Percentiles rank a stretch among this genome's conserved stretches.
Conservation (phyloP, 495 filamentous ascomycete genomes). For the Trichoderma asperelloides region DNA sequence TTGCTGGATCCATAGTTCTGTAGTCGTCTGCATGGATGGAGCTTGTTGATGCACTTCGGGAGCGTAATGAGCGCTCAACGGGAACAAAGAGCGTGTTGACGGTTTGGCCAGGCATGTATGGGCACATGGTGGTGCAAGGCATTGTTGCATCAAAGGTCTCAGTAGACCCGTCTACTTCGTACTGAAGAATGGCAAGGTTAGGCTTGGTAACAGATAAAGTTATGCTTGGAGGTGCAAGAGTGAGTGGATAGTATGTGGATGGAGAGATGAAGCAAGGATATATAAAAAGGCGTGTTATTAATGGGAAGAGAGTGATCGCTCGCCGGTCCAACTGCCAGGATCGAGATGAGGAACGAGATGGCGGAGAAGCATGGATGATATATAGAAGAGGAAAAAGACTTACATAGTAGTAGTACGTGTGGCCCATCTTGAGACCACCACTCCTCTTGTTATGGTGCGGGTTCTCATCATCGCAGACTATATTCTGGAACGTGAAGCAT, state of each 20-base stretch:
- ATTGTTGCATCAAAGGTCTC: slow-evolving; percentile 64
- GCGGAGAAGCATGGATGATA: slow-evolving; percentile 11
- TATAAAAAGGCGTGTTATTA: neutral
- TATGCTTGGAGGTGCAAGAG: neutral
- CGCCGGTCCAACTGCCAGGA: neutral
- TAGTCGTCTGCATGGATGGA: slow-evolving; percentile 41
- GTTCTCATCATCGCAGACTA: slow-evolving; percentile 62
- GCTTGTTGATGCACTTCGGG: slow-evolving; percentile 43
- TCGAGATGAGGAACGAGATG: neutral
- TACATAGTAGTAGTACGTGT: slow-evolving; percentile 93
- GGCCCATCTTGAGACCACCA: slow-evolving; percentile 82
- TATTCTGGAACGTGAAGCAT: slow-evolving; percentile 75
- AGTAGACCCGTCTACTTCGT: slow-evolving; percentile 63
- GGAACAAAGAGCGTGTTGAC: slow-evolving; percentile 79
- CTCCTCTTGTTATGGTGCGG: slow-evolving; percentile 47
- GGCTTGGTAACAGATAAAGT: neutral
- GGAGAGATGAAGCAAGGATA: neutral
- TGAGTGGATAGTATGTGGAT: neutral
- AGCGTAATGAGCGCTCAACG: slow-evolving; percentile 47
- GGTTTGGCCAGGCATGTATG: slow-evolving; percentile 74
- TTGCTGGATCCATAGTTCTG: slow-evolving; percentile 68
- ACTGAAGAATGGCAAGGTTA: slow-evolving; percentile 41
- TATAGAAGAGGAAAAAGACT: slow-evolving; percentile 22
- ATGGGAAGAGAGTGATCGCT: neutral
- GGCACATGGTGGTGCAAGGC: slow-evolving; percentile 69